Base-by-base conservation (phyloP, 2,329 filamentous ascomycete species). In the Hypoxylon sp. region DNA sequence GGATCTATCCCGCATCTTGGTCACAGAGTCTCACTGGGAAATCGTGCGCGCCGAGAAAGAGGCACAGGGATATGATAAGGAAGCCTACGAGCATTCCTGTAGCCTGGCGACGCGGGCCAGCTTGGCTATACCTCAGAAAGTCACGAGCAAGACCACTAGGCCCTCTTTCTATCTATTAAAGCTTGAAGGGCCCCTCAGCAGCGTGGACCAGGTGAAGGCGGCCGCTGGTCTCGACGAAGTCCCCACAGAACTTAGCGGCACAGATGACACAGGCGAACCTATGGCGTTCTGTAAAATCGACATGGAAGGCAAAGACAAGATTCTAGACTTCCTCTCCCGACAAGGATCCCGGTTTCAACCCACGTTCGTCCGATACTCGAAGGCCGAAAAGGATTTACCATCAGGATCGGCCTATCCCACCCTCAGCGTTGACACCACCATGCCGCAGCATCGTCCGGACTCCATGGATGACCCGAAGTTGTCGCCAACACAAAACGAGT, bases 41-140 rank as follows among this genome's bases (percentile, higher is more conserved):
- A 63, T 65, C 2, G 64, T 68, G 1, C 61, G 51, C 26, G 24
- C 6, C 0, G 28, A 66, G 38, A 67, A 63, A 20, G 65, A 67
- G 18, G 51, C 54, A 1, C 24, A 59, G 18, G 68, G 66, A 12
- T 63, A 58, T 7, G 52, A 68, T 38, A 63, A 63, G 48, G 68
- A 68, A 32, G 50, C 64, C 3, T 71, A 69, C 16, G 65, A 70
- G 36, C 62, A 67, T 33, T 58, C 51, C 3, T 38, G 49, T 14
- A 20, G 7, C 45, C 16, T 50, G 46, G 51, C 6, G 28, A 57
- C 26, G 46, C 44, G 8, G 3, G 24, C 24, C 3, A 46, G 14
- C 33, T 7, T 14, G 5, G 2, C 16, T 14, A 14, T 7, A 12
- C 24, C 54, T 16, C 45, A 7, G 4, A 50, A 58, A 16, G 11